Conservation (phyloP, 148 eudicot genomes). For the Amaranthus hypochondriacus region DNA sequence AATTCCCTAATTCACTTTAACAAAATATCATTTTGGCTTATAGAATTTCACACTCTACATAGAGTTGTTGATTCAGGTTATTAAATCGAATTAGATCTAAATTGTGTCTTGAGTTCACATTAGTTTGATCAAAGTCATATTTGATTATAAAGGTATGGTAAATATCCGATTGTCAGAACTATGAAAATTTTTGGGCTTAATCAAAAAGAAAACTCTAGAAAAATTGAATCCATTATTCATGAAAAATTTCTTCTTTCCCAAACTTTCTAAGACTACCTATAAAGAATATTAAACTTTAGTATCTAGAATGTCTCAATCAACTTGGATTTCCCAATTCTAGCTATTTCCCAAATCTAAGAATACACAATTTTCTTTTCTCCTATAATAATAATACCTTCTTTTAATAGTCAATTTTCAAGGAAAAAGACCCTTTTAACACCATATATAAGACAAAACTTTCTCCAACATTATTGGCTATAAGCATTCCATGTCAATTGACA, state of each 20-base stretch:
- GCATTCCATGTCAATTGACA: slow-evolving; percentile 10
- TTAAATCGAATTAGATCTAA: too few species aligned
- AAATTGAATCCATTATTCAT: slow-evolving; percentile 6
- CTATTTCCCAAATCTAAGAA: background rate
- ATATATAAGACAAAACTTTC: background rate
- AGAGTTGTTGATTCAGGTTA: too few species aligned
- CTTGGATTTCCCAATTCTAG: slow-evolving; percentile 14
- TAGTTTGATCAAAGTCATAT: too few species aligned
- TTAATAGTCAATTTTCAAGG: slow-evolving; percentile 3
- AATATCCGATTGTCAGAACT: too few species aligned
- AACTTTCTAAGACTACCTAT: background rate
- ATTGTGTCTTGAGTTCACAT: too few species aligned
- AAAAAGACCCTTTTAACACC: slow-evolving; percentile 5
- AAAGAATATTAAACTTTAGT: slow-evolving; percentile 8
- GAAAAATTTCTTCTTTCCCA: background rate
- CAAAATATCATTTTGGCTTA: too few species aligned
- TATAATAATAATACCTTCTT: background rate
- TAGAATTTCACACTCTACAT: too few species aligned
- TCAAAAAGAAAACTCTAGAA: slow-evolving; percentile 6
- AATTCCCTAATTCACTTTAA: too few species aligned
- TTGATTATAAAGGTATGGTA: too few species aligned
- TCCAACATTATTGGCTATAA: slow-evolving; percentile 2
- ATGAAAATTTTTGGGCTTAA: background rate
- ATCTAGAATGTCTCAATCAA: slow-evolving; percentile 26
- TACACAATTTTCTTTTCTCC: background rate